phyloP scores from a whole-genome alignment of 2,329 filamentous ascomycete species.

The Hymenoscyphus occultus region DNA sequence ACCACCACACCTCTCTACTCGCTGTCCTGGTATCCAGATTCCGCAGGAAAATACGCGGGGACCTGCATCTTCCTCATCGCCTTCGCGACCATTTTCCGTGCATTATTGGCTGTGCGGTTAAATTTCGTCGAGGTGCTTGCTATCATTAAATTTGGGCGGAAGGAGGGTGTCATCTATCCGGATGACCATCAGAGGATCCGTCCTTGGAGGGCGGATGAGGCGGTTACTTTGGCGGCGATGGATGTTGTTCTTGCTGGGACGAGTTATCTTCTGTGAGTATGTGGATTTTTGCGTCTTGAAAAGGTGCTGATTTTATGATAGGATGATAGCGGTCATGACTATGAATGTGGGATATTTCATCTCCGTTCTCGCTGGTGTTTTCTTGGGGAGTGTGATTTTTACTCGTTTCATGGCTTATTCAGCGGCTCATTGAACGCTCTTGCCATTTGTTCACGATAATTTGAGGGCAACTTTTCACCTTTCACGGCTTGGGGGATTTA shows the following conservation, averaged over 20 bases:
- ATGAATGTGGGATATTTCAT: slow-evolving; percentile 86
- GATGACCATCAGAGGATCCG: slow-evolving; percentile 42
- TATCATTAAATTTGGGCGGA: background rate
- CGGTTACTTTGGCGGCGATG: slow-evolving; percentile 68
- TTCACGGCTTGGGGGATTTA: too few relatives aligned
- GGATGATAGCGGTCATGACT: slow-evolving; percentile 91
- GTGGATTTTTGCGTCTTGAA: too few relatives aligned
- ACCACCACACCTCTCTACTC: slow-evolving; percentile 65
- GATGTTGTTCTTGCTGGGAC: slow-evolving; percentile 72
- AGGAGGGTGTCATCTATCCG: background rate
- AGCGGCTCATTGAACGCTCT: background rate
- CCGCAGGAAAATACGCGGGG: slow-evolving; percentile 71
- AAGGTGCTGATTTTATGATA: slow-evolving; percentile 40
- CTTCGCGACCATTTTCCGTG: slow-evolving; percentile 67
- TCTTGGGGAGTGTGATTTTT: slow-evolving; percentile 71
- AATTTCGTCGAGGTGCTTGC: slow-evolving; percentile 1
- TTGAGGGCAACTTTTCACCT: too few relatives aligned
- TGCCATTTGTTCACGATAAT: too few relatives aligned
- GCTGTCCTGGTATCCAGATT: slow-evolving; percentile 68
- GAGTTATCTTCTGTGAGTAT: slow-evolving; percentile 79
- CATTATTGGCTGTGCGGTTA: slow-evolving; percentile 62
- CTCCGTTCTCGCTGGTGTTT: slow-evolving; percentile 71
- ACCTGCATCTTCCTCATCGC: slow-evolving; percentile 89
- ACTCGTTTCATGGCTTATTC: slow-evolving; percentile 29
- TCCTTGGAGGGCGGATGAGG: slow-evolving; percentile 80